phyloP scores from a whole-genome alignment of 805 yeast genomes.

The Torulaspora indica region DNA sequence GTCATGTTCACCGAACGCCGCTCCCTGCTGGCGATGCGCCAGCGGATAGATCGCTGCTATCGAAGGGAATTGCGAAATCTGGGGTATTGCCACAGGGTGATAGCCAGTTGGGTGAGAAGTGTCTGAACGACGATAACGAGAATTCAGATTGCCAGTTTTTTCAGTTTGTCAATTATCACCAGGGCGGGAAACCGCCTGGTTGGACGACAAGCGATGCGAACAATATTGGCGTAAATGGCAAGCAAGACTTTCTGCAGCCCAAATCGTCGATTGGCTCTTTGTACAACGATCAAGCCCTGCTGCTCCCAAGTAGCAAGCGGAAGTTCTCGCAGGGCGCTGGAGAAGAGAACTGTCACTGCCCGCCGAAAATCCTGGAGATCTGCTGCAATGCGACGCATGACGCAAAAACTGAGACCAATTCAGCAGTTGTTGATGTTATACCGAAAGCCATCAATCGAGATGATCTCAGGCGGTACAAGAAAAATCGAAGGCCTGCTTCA shows the following conservation, averaged over 20 bases:
- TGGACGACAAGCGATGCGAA: background rate
- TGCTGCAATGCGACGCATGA: conserved; percentile 40
- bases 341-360: conserved; percentile 29
- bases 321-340: conserved; percentile 4
- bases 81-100: background rate
- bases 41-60: background rate
- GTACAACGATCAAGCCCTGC: conserved; percentile 17
- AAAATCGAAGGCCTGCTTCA: background rate
- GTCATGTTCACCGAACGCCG: conserved; percentile 50
- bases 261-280: background rate
- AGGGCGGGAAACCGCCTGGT: conserved; percentile 6
- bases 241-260: background rate
- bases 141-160: conserved; percentile 39
- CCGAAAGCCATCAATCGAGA: conserved; percentile 3
- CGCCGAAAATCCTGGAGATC: conserved; percentile 40
- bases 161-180: conserved; percentile 40
- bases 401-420: background rate
- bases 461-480: conserved; percentile 5
- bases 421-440: background rate
- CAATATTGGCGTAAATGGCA: background rate
- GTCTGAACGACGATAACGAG: background rate
- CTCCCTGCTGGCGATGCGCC: background rate
- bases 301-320: conserved; percentile 21
- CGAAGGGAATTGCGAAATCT: background rate
- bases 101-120: background rate